Evolutionary conservation across 75 land plant genomes (phyloP).

Genomic region (Selaginella moellendorffii): DNA sequence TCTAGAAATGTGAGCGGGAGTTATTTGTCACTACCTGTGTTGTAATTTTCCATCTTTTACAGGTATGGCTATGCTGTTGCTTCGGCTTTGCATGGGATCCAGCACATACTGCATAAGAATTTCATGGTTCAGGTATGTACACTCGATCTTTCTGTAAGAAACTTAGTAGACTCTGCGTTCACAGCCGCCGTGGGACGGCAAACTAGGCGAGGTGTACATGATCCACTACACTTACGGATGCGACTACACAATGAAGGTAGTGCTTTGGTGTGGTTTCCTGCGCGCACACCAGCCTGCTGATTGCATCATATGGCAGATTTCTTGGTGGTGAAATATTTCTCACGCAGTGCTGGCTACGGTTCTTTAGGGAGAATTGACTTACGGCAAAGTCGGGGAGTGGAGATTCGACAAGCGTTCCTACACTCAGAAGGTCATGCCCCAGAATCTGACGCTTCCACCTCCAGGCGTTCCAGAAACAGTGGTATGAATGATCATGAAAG

Average conservation of each 20-base stretch:
- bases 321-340: background rate
- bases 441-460: background rate
- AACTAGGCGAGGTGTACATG: constrained; percentile 57
- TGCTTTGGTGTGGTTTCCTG: background rate
- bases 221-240: constrained; percentile 98
- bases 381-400: constrained; percentile 56
- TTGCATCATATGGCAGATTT: background rate
- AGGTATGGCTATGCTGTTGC: constrained; percentile 99
- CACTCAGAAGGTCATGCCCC: background rate
- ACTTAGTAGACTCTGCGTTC: background rate
- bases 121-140: constrained; percentile 89
- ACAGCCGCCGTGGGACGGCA: constrained; percentile 93
- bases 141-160: background rate
- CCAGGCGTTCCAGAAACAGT: background rate
- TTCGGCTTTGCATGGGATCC: constrained; percentile 80
- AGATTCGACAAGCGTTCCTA: background rate
- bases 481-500: background rate
- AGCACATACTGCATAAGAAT: constrained; percentile 62
- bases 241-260: constrained; percentile 79
- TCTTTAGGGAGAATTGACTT: constrained; percentile 36
- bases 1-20: constrained; percentile 72
- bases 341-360: background rate
- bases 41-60: constrained; percentile 5
- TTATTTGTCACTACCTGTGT: background rate
- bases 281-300: background rate